Evolutionary conservation across 1,284 basidiomycete genomes (phyloP).

Genomic region (Ustilago sp.): DNA sequence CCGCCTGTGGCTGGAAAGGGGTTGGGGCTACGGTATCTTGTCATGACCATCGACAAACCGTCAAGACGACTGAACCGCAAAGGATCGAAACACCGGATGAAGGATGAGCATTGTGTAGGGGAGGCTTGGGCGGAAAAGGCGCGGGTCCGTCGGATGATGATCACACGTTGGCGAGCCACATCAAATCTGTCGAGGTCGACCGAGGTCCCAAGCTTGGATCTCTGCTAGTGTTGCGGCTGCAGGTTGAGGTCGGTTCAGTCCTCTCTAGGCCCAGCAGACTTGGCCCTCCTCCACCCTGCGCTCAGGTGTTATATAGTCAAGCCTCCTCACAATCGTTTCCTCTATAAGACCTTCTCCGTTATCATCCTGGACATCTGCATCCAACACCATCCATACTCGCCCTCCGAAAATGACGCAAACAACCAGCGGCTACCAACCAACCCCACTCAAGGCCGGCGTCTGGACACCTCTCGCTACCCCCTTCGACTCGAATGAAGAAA

Average conservation of each 20-base stretch:
- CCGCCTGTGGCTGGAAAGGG: background rate
- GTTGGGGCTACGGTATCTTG: background rate
- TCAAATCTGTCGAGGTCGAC: background rate
- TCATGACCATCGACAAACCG: background rate
- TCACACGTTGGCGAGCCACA: background rate
- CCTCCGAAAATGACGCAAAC: conserved; percentile 32
- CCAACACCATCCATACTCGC: background rate
- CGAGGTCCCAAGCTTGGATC: background rate
- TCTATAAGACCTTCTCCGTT: background rate
- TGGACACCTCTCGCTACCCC: conserved; percentile 88
- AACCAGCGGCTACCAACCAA: conserved; percentile 24
- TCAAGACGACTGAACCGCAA: background rate
- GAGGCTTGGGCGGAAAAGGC: background rate
- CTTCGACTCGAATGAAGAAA: conserved; percentile 82
- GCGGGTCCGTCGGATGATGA: background rate
- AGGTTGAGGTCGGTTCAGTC: background rate
- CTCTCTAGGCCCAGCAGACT: background rate
- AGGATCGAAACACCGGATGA: background rate
- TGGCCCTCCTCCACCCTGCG: background rate
- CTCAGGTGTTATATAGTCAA: conserved; percentile 4
- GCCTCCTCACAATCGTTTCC: background rate
- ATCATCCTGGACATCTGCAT: background rate
- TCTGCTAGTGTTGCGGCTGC: background rate
- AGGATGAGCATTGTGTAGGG: background rate
- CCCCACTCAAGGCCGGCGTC: conserved; percentile 75